Conservation (phyloP, 2,329 filamentous ascomycete genomes). For the Madurella mycetomatis region DNA sequence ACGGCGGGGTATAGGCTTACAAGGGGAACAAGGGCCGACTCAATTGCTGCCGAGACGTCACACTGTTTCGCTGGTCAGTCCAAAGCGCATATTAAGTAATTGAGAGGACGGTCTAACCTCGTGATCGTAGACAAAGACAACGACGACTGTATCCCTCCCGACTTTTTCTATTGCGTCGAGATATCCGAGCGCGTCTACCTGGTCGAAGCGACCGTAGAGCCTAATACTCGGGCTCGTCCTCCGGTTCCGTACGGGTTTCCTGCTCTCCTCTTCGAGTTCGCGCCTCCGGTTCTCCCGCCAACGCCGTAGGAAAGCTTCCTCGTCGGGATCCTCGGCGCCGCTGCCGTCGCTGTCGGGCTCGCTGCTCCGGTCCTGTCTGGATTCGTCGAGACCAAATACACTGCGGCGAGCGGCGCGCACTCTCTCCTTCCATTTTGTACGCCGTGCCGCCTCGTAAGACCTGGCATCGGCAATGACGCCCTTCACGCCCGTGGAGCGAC, state of each 20-base stretch:
- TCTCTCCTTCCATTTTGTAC: constrained; percentile 50
- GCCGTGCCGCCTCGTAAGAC: constrained; percentile 65
- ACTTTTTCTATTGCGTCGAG: constrained; percentile 96
- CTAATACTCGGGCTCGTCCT: constrained; percentile 72
- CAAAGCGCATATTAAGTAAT: constrained; percentile 11
- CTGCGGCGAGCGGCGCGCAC: constrained; percentile 51
- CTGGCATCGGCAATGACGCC: constrained; percentile 82
- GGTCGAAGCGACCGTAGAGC: constrained; percentile 72
- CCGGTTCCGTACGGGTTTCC: constrained; percentile 50
- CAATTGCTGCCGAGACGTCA: constrained; percentile 71
- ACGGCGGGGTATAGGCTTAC: constrained; percentile 66
- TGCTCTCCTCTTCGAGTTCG: constrained; percentile 66
- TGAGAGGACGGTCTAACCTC: constrained; percentile 54
- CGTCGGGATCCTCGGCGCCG: constrained; percentile 57
- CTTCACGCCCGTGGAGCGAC: constrained; percentile 75
- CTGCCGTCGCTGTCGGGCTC: constrained; percentile 30
- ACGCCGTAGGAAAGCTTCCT: constrained; percentile 74
- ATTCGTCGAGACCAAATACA: constrained; percentile 47
- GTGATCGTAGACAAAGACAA: constrained; percentile 90
- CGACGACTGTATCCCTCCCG: constrained; percentile 71
- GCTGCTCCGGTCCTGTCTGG: constrained; percentile 30
- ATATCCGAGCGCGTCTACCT: constrained; percentile 86
- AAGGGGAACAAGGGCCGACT: constrained; percentile 70
- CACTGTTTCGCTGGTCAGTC: constrained; percentile 53
- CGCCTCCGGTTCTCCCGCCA: constrained; percentile 79